Evolutionary conservation across 768 basidiomycete genomes (phyloP).

Genomic region (Galerina marginata): DNA sequence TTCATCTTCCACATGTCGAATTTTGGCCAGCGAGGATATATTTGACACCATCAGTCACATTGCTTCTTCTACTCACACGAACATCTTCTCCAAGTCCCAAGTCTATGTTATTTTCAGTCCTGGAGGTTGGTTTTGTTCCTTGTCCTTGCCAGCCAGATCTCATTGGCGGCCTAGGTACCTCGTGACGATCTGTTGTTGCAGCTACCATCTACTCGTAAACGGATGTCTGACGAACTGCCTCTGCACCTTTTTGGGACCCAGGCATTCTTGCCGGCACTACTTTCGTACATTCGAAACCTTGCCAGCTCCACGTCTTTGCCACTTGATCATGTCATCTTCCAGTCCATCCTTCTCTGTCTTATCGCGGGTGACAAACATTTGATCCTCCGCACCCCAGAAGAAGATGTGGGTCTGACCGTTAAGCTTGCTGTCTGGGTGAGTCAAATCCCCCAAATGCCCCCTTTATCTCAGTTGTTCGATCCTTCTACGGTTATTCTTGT

Average conservation of each 20-base stretch:
- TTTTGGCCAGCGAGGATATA: slow-evolving; percentile 10
- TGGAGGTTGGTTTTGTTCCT: slow-evolving; percentile 1
- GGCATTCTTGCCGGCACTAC: slow-evolving; percentile 53
- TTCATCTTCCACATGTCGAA: slow-evolving; percentile 5
- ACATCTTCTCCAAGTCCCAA: neutral
- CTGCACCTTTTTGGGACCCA: slow-evolving; percentile 46
- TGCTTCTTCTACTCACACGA: slow-evolving; percentile 11
- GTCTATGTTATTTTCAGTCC: slow-evolving; percentile 2
- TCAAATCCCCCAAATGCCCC: slow-evolving; percentile 10
- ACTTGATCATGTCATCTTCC: slow-evolving; percentile 66
- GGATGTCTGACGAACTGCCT: slow-evolving; percentile 27
- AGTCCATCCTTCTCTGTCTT: slow-evolving; percentile 69
- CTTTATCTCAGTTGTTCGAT: slow-evolving; percentile 12
- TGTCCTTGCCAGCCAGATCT: neutral
- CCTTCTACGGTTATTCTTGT: neutral
- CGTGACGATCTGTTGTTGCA: neutral
- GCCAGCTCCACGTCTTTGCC: slow-evolving; percentile 51
- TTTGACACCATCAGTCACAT: slow-evolving; percentile 24
- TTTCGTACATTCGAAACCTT: slow-evolving; percentile 50
- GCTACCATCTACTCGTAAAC: neutral
- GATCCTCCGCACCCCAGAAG: slow-evolving; percentile 66
- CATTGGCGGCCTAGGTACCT: neutral
- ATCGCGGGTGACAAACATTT: slow-evolving; percentile 67
- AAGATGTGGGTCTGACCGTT: slow-evolving; percentile 64
- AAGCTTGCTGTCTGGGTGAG: slow-evolving; percentile 64